Base-by-base conservation (phyloP, 2,329 filamentous ascomycete genomes). In the Colletotrichum eleusines region DNA sequence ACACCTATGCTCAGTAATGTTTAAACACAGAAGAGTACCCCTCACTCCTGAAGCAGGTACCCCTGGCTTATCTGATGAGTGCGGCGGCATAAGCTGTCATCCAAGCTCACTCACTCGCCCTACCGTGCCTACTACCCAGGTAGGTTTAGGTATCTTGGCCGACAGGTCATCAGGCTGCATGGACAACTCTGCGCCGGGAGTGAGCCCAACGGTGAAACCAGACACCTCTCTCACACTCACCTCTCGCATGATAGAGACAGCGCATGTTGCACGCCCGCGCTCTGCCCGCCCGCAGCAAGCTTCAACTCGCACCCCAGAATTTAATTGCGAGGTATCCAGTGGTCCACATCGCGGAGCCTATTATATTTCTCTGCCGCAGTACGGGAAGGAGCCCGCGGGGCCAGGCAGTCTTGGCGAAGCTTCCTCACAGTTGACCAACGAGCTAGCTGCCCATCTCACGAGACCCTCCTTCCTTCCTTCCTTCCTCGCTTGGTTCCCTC, bases 161-260 rank as follows among this genome's bases (percentile, higher is more conserved):
- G 44, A 42, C 48, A 58, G 51, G 59, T n/a, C n/a, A n/a, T n/a
- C n/a, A n/a, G n/a, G n/a, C n/a, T n/a, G n/a, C n/a, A n/a, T n/a
- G n/a, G n/a, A 62, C 40, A 53, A 33, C 28, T 66, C 46, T 66
- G 26, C 53, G 44, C 54, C 54, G 69, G 66, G 69, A 72, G 69
- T 66, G 54, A 72, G 61, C 69, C 69, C 66, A 70, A 67, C 33
- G 53, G 40, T 26, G 55, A 51, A 57, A 50, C 40, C 68, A 51
- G 40, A 51, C 40, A 42, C 44, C 48, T 63, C 60, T 28, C 18
- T 33, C 38, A 44, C 5, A 42, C 40, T 20, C 40, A 20, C 18
- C 40, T 40, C 40, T 11, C 38, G 58, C 40, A 14, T 31, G 46
- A 12, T n/a, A n/a, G n/a, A 23, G n/a, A 35, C 58, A 18, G n/a